phyloP scores from a whole-genome alignment of 2,329 filamentous ascomycete genomes.

The Aspergillus udagawae region DNA sequence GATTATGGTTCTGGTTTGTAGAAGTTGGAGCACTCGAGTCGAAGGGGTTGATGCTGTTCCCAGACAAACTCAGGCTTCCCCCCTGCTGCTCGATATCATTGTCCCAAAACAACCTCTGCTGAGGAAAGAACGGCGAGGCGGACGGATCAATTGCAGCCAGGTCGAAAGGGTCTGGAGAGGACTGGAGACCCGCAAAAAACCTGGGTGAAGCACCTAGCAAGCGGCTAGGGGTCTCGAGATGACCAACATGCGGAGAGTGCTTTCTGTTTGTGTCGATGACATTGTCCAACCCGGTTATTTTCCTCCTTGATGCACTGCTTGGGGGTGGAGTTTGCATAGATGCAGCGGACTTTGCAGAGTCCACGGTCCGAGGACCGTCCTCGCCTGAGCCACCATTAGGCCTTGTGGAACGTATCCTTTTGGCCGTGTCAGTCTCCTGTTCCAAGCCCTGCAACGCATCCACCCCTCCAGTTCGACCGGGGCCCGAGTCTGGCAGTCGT shows the following conservation, averaged over 20 bases:
- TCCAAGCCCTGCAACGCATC: constrained; percentile 19
- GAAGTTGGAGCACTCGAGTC: constrained; percentile 12
- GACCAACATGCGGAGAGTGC: constrained; percentile 19
- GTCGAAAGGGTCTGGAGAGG: constrained; percentile 56
- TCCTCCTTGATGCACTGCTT: constrained; percentile 53
- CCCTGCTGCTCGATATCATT: constrained; percentile 30
- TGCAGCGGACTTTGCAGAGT: constrained; percentile 40
- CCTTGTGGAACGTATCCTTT: constrained; percentile 27
- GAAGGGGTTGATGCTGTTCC: constrained; percentile 19
- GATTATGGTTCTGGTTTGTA: constrained; percentile 16
- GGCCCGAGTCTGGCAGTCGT: constrained; percentile 11
- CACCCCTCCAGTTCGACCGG: constrained; percentile 10
- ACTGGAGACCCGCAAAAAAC: constrained; percentile 52
- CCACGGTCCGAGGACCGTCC: constrained; percentile 30
- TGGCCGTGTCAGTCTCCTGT: constrained; percentile 33
- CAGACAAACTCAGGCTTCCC: constrained; percentile 14
- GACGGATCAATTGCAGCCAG: constrained; percentile 50
- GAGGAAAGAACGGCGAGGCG: constrained; percentile 55
- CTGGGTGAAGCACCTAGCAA: constrained; percentile 43
- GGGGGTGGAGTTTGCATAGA: constrained; percentile 61
- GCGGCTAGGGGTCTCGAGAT: constrained; percentile 45
- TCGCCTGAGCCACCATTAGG: constrained; percentile 23
- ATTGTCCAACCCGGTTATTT: constrained; percentile 33
- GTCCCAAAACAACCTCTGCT: constrained; percentile 51
- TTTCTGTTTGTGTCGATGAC: constrained; percentile 17